A percentile compares a stretch with the other conserved stretches of the same genome.
phyloP scores from a whole-genome alignment of 2,329 filamentous ascomycete genomes.

The Whalleya microplaca region DNA sequence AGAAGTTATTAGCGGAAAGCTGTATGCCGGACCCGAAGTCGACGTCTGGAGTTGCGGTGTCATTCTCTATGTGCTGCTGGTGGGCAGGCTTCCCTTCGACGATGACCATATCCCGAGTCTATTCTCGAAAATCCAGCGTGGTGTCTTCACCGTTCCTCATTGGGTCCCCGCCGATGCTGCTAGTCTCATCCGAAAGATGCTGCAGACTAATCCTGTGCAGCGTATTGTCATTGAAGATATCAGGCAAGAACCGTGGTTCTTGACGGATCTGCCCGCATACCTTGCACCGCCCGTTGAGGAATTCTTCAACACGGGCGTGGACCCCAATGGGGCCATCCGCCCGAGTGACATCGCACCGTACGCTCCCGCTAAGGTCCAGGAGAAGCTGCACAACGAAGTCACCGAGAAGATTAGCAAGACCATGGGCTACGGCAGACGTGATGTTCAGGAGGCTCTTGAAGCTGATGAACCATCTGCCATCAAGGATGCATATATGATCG shows the following conservation, averaged over 20 bases:
- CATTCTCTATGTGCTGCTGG: slow-evolving; percentile 82
- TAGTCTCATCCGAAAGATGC: slow-evolving; percentile 85
- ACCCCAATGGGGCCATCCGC: slow-evolving; percentile 89
- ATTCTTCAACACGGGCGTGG: slow-evolving; percentile 90
- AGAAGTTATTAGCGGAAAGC: slow-evolving; percentile 95
- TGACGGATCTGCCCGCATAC: slow-evolving; percentile 82
- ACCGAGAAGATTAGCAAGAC: slow-evolving; percentile 96
- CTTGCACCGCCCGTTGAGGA: slow-evolving; percentile 87
- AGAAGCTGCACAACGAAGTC: slow-evolving; percentile 89
- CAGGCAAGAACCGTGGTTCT: slow-evolving; percentile 91
- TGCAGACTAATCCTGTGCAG: slow-evolving; percentile 93
- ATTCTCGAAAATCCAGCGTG: slow-evolving; percentile 96
- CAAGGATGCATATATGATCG: slow-evolving; percentile 98
- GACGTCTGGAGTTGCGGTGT: slow-evolving; percentile 98
- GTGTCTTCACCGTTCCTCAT: slow-evolving; percentile 87
- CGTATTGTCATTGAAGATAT: slow-evolving; percentile 94
- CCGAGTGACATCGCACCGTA: slow-evolving; percentile 79
- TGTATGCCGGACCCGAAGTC: slow-evolving; percentile 96
- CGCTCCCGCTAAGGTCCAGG: slow-evolving; percentile 77
- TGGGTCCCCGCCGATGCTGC: slow-evolving; percentile 88
- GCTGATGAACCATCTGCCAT: slow-evolving; percentile 95
- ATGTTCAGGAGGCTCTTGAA: slow-evolving; percentile 91
- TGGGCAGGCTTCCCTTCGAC: slow-evolving; percentile 88
- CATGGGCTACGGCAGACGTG: slow-evolving; percentile 94
- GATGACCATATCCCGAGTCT: slow-evolving; percentile 97